These are phyloP conservation scores for Aspergillus hortae DNA, from an alignment of 2,329 filamentous ascomycete species.

Conservation along the genomic window DNA sequence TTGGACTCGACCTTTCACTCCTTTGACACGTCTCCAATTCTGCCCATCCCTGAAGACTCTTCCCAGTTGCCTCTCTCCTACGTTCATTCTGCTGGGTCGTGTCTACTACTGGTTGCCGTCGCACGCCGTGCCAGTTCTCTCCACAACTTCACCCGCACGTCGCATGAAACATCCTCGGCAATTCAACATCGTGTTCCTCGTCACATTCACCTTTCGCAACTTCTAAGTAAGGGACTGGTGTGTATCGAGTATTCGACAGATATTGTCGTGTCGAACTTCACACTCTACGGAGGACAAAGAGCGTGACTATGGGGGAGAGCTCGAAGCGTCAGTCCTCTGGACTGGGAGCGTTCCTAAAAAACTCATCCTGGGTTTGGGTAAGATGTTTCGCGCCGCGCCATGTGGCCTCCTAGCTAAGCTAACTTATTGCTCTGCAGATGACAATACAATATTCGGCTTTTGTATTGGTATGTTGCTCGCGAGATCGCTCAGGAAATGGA, in stretches of 20 bases:
- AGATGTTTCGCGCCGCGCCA: constrained; percentile 10
- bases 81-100: not conserved
- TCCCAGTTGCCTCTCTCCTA: not conserved
- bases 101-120: not conserved
- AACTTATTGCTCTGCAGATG: constrained; percentile 27
- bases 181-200: not conserved
- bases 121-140: not conserved
- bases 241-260: not conserved
- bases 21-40: too few relatives aligned
- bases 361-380: constrained; percentile 40
- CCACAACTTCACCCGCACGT: constrained; percentile 7
- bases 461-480: constrained; percentile 36
- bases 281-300: constrained; percentile 10
- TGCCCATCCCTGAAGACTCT: too few relatives aligned
- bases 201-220: not conserved
- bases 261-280: not conserved
- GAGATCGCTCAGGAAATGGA: not conserved
- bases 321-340: constrained; percentile 30
- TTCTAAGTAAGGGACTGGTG: not conserved
- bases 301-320: constrained; percentile 31
- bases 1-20: too few relatives aligned
- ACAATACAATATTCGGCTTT: constrained; percentile 43
- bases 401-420: not conserved
- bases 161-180: constrained; percentile 15
- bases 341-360: constrained; percentile 30